phyloP scores from a whole-genome alignment of 441 rosid species.

The Flueggea neowawraea region DNA sequence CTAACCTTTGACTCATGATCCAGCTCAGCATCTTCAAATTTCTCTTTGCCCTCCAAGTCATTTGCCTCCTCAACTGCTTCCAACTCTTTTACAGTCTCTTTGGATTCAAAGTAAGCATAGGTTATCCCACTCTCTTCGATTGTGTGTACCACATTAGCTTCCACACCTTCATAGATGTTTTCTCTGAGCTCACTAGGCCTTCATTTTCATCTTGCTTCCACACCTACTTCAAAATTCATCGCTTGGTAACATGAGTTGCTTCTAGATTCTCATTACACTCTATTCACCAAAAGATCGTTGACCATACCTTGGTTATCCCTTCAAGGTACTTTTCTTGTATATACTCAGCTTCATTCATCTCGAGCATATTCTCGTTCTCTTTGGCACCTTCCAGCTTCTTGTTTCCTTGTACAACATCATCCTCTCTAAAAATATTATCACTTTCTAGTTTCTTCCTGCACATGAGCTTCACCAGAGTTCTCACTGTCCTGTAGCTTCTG shows the following conservation, averaged over 20 bases:
- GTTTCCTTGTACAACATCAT: conserved; percentile 29
- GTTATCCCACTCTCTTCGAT: conserved; percentile 25
- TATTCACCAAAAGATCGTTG: conserved; percentile 28
- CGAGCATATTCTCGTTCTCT: conserved; percentile 34
- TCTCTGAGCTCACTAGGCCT: conserved; percentile 20
- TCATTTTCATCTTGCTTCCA: conserved; percentile 23
- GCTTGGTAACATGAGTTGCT: background rate
- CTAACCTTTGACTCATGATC: conserved; percentile 46
- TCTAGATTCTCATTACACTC: conserved; percentile 28
- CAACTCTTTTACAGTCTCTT: conserved; percentile 39
- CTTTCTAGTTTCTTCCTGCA: conserved; percentile 22
- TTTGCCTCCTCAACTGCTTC: conserved; percentile 28
- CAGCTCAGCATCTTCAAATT: conserved; percentile 28
- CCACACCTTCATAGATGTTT: conserved; percentile 19
- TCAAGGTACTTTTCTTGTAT: conserved; percentile 24
- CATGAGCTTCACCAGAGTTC: conserved; percentile 11
- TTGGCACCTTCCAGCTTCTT: conserved; percentile 22
- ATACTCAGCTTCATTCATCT: conserved; percentile 29
- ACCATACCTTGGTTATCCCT: conserved; percentile 29
- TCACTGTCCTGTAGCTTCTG: conserved; percentile 15
- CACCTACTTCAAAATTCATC: conserved; percentile 10
- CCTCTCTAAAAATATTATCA: conserved; percentile 31
- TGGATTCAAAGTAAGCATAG: conserved; percentile 27
- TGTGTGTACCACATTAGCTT: conserved; percentile 18
- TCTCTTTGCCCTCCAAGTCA: conserved; percentile 33